Conservation (phyloP, 495 filamentous ascomycete genomes). For the Trichoderma gamsii region DNA sequence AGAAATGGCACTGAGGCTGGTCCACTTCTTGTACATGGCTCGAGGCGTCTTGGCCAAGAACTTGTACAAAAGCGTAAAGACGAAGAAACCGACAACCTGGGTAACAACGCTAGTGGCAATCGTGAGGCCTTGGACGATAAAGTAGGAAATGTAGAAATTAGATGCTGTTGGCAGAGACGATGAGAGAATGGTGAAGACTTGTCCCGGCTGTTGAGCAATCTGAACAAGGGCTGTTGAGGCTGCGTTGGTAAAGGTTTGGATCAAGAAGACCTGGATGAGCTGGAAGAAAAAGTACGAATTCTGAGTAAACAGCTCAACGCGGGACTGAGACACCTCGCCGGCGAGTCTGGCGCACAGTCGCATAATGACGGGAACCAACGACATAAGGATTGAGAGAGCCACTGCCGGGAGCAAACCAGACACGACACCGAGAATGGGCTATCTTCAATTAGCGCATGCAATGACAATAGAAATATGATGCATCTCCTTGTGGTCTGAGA, state of each 20-base stretch:
- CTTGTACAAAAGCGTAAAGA: slow-evolving; percentile 73
- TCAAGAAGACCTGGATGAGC: slow-evolving; percentile 89
- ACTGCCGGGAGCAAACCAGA: slow-evolving; percentile 79
- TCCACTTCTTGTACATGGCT: slow-evolving; percentile 55
- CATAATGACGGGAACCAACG: slow-evolving; percentile 80
- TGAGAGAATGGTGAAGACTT: slow-evolving; percentile 61
- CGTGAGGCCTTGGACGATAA: slow-evolving; percentile 88
- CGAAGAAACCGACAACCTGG: slow-evolving; percentile 68
- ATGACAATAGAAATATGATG: background rate
- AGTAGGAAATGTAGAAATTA: slow-evolving; percentile 94
- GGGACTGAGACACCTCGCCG: slow-evolving; percentile 69
- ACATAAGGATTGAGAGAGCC: slow-evolving; percentile 78
- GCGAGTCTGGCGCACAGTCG: slow-evolving; percentile 65
- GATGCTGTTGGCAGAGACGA: slow-evolving; percentile 70
- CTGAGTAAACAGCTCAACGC: slow-evolving; percentile 80
- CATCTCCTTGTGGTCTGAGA: background rate
- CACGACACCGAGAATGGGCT: slow-evolving; percentile 66
- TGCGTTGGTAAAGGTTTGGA: slow-evolving; percentile 72
- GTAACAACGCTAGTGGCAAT: slow-evolving; percentile 69
- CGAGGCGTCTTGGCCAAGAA: slow-evolving; percentile 51
- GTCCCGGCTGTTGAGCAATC: slow-evolving; percentile 58
- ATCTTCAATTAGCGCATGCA: background rate
- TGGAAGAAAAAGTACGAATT: slow-evolving; percentile 94
- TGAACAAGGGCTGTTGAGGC: slow-evolving; percentile 58
- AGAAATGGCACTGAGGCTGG: slow-evolving; percentile 55